Evolutionary conservation across 352 stramenopile genomes (phyloP), one percentile per base, ranked within the genome.

Genomic region (Globisporangium nodosum): DNA sequence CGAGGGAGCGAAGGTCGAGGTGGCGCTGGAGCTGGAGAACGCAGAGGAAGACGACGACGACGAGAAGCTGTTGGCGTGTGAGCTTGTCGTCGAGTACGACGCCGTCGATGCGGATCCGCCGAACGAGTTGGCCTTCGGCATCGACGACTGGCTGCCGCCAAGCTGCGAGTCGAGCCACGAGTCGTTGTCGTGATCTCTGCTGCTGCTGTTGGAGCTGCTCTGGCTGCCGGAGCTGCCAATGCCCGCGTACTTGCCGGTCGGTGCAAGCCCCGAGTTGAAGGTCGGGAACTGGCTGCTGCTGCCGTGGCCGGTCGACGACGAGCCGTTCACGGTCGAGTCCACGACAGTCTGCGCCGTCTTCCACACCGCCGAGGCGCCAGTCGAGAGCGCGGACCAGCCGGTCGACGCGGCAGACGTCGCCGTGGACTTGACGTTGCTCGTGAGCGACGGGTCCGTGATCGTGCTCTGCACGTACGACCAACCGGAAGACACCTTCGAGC

Each of bases 401-500:
- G 78, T 83, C 8, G 81, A 76, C 5, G 84, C 84, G 4, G 79
- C 75, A 8, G 78, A 81, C 6, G 81, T 75, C 8, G 84, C 84
- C 5, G 79, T 90, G n/a, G 79, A 84, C 73, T 92, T 93, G 60
- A 93, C 81, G 49, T 88, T 88, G 18, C 79, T 61, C 35, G 74
- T 78, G 18, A 93, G 63, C 39, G 80, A 77, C 3, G 84, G 84
- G 59, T 92, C 84, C 15, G 75, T 71, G 24, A 92, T 81, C 30
- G 78, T 86, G 58, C 68, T 88, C 55, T 89, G 80, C 21, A 93
- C 73, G 48, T 80, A 88, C 15, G 74, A 90, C 84, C 84, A 93
- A 20, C 81, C 71, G 3, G 79, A 88, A 11, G 81, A 88, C 31
- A 93, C 84, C 58, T 91, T 92, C 48, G 74, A 81, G 31, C 76